Evolutionary conservation across 345 rosid species (phyloP).

Genomic region (Citrus unshiu): DNA sequence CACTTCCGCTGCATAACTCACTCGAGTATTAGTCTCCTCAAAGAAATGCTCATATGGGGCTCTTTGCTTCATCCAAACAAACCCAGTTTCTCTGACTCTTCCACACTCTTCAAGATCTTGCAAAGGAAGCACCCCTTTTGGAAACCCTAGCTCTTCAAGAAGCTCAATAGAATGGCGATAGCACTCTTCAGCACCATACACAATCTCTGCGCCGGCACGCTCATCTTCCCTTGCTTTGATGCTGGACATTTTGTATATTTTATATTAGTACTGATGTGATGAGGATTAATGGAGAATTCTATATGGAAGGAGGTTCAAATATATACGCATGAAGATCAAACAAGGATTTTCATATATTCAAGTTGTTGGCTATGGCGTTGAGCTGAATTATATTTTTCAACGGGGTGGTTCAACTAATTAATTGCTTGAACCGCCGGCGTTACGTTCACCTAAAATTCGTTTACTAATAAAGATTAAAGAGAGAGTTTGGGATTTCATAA

Average conservation of each 20-base stretch:
- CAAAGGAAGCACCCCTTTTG: slow-evolving; percentile 80
- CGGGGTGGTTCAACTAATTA: slow-evolving; percentile 8
- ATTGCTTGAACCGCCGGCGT: too few species aligned
- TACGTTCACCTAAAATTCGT: too few species aligned
- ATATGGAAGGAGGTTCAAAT: neutral
- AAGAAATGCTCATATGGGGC: slow-evolving; percentile 82
- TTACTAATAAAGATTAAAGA: too few species aligned
- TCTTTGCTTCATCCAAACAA: slow-evolving; percentile 87
- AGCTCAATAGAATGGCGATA: slow-evolving; percentile 58
- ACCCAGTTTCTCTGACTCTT: slow-evolving; percentile 71
- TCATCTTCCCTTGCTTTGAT: slow-evolving; percentile 25
- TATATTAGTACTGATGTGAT: too few species aligned
- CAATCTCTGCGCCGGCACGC: slow-evolving; percentile 73
- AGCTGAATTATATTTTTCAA: slow-evolving; percentile 2
- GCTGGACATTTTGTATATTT: slow-evolving; percentile 31
- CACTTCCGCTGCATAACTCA: slow-evolving; percentile 66
- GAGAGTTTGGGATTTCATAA: too few species aligned
- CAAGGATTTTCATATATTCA: neutral
- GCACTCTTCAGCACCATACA: slow-evolving; percentile 69
- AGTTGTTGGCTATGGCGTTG: slow-evolving; percentile 14
- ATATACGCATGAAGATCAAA: neutral
- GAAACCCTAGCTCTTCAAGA: slow-evolving; percentile 83
- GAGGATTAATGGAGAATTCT: neutral
- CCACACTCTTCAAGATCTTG: slow-evolving; percentile 88
- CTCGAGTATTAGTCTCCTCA: slow-evolving; percentile 48